Evolutionary conservation across 2,329 filamentous ascomycete genomes (phyloP), one percentile per base, ranked within the genome.

Genomic region (Talaromyces sp.): DNA sequence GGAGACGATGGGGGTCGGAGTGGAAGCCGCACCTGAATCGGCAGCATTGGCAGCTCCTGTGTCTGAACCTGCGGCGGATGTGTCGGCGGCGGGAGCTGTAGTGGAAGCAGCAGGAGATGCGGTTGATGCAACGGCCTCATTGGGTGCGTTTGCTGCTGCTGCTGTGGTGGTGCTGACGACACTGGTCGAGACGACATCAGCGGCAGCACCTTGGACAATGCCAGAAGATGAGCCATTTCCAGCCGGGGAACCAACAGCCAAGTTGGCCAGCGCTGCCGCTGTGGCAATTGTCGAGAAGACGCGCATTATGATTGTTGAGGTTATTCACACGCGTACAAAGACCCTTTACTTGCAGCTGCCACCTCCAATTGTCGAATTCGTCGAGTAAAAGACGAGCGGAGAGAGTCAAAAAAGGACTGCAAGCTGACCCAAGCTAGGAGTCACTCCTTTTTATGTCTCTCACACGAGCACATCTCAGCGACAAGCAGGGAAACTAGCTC

Each of bases 241-340:
- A 22, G 63, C 64, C 17, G 64, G 64, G 2, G 64, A 66, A 11
- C 59, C 64, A 51, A 62, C 64, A 40, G 54, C 64, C 53, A 66
- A 61, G 36, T 63, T 66, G 59, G 60, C 64, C 60, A 66, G 43
- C 53, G 62, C 59, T 2, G 60, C 54, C 34, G 51, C 47, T 13
- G 64, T 58, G 31, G 61, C 64, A 36, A 66, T 56, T 49, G 53
- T 63, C 56, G 64, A 51, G 49, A 66, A 66, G 51, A 65, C 36
- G 47, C 64, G 64, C 64, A 66, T 66, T 66, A 45, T 63, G 53
- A 36, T 63, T 25, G 51, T 36, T 45, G 53, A 58, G 19, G 51
- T 31, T 45, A 25, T 56, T 29, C 56, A 45, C 49, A 58, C 49
- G 40, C 61, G 49, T 38, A 58, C 51, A 63, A 47, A 63, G 38